These are phyloP conservation scores for Yamadazyma blattariae DNA, from an alignment of 1,139 yeast genomes.

Conservation along the genomic window DNA sequence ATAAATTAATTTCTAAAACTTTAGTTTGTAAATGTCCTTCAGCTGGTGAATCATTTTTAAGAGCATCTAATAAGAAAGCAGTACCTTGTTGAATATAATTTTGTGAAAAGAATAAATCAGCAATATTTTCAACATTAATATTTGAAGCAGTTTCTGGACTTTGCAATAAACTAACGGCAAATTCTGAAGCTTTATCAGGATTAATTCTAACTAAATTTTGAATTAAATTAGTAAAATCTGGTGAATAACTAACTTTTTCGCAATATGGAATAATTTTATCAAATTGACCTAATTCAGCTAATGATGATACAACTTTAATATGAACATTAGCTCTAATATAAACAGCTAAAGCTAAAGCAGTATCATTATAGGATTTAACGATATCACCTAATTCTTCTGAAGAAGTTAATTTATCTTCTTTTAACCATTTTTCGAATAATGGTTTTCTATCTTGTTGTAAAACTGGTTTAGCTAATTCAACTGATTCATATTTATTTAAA, in stretches of 20 bases:
- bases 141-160: conserved; percentile 49
- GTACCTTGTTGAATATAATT: conserved; percentile 97
- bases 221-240: conserved; percentile 86
- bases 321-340: conserved; percentile 84
- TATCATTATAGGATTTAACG: conserved; percentile 78
- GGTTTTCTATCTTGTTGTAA: conserved; percentile 94
- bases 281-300: conserved; percentile 95
- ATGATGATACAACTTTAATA: conserved; percentile 84
- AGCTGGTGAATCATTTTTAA: conserved; percentile 90
- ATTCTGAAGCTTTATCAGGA: conserved; percentile 98
- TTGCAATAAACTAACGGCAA: conserved; percentile 82
- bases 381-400: conserved; percentile 97
- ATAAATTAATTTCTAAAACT: conserved; percentile 84
- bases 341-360: conserved; percentile 85
- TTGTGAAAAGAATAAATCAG: conserved; percentile 93
- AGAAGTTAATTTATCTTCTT: conserved; percentile 88
- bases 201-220: conserved; percentile 88
- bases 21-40: conserved; percentile 97
- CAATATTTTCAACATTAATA: conserved; percentile 79
- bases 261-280: conserved; percentile 95
- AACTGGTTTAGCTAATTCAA: conserved; percentile 94
- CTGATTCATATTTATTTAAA: conserved; percentile 87
- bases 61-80: conserved; percentile 94
- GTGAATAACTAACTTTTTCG: conserved; percentile 82
- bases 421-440: conserved; percentile 92